phyloP scores from a whole-genome alignment of 768 basidiomycete species.

The Kwoniella dendrophila region DNA sequence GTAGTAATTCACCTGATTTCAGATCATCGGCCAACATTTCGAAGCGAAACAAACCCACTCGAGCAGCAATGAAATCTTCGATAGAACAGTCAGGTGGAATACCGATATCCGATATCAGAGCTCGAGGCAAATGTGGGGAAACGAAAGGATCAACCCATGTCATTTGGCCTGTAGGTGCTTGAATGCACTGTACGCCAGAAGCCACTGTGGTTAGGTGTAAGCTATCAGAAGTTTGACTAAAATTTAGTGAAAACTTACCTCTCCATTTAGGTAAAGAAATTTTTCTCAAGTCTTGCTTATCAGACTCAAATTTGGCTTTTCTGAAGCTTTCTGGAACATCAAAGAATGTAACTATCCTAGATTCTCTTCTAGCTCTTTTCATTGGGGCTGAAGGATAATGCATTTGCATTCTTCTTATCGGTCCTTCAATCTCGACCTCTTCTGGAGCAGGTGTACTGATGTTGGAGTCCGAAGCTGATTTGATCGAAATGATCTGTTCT shows the following conservation, averaged over 20 bases:
- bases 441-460: too few relatives aligned
- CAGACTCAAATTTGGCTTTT: background rate
- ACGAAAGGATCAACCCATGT: background rate
- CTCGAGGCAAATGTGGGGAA: background rate
- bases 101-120: background rate
- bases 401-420: too few relatives aligned
- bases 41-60: background rate
- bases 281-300: background rate
- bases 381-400: too few relatives aligned
- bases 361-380: too few relatives aligned
- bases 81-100: background rate
- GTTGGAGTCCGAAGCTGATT: too few relatives aligned
- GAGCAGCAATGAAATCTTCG: background rate
- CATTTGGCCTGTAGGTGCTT: background rate
- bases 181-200: background rate
- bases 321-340: background rate
- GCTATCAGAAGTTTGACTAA: background rate
- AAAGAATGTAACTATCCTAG: background rate
- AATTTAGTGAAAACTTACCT: background rate
- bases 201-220: background rate
- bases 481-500: too few relatives aligned
- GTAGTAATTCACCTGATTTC: background rate
- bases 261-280: background rate
- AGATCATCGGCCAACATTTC: slow-evolving; percentile 1
- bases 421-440: too few relatives aligned